A percentile compares a stretch with the other conserved stretches of the same genome.
Evolutionary conservation across 129 eudicot species (phyloP).

Genomic region (Flaveria robusta): DNA sequence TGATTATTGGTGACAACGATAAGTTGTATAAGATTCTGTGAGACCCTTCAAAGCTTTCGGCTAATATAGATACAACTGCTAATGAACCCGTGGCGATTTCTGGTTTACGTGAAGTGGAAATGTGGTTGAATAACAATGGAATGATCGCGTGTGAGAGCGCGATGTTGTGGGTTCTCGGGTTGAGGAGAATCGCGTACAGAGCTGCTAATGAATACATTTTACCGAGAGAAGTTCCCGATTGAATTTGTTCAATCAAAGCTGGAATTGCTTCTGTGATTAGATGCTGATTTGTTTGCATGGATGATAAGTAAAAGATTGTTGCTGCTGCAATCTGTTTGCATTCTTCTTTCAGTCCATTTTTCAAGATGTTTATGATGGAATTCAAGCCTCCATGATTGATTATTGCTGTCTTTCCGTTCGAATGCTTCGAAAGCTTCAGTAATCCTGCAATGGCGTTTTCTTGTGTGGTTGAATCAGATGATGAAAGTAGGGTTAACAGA

Average conservation of each 20-base stretch:
- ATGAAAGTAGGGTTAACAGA: conserved; percentile 46
- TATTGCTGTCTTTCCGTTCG: conserved; percentile 53
- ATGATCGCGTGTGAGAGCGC: conserved; percentile 51
- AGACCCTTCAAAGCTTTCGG: conserved; percentile 65
- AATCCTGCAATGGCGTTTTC: conserved; percentile 71
- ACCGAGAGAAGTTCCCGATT: conserved; percentile 51
- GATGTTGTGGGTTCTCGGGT: conserved; percentile 51
- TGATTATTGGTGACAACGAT: conserved; percentile 29
- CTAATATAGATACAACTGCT: conserved; percentile 62
- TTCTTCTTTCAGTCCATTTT: conserved; percentile 54
- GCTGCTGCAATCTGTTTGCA: conserved; percentile 74
- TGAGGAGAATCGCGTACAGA: conserved; percentile 55
- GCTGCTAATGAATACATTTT: conserved; percentile 74
- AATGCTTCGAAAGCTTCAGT: conserved; percentile 70
- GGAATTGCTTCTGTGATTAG: conserved; percentile 52
- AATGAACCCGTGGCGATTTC: conserved; percentile 62
- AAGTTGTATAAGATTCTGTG: conserved; percentile 40
- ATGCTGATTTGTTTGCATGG: conserved; percentile 48
- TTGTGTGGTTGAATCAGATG: conserved; percentile 51
- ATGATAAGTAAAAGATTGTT: conserved; percentile 62
- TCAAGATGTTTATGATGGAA: conserved; percentile 43
- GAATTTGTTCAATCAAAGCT: conserved; percentile 50
- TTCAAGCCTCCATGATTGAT: conserved; percentile 49
- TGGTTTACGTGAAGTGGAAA: conserved; percentile 44
- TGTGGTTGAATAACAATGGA: conserved; percentile 40